Base-by-base conservation (phyloP, 805 yeast genomes). In the Wickerhamomyces pijperi region DNA sequence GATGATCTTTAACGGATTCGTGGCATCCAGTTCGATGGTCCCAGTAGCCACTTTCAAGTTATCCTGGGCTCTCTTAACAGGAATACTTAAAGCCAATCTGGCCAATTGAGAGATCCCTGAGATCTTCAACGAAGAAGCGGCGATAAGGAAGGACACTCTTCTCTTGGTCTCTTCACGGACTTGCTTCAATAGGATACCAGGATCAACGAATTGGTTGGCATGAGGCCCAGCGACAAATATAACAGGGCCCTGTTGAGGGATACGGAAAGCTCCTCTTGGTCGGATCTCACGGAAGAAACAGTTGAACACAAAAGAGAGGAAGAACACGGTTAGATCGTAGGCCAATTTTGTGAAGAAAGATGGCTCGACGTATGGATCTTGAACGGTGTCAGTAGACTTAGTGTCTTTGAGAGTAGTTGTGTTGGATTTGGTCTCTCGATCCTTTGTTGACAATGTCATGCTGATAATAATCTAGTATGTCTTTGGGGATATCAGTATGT, bases 181-280 rank as follows among this genome's bases (percentile, higher is more conserved):
- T 54, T 82, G 90, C 36, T 82, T 79, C 82, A 85, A 79, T 36
- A 92, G 65, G 38, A 92, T 71, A 36, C 88, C 74, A 2, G 92
- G 90, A 47, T 77, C 84, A 28, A 82, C 76, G 45, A 82, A 83
- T 51, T 85, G 95, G 54, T 85, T 85, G n/a, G 95, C 94, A 63
- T 90, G 98, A 2, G 97, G 97, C 2, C 96, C 98, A 11, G 92
- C 94, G 28, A 92, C 97, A 45, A 92, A 80, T 39, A 90, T 81
- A 8, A 87, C 79, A 0, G 97, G 90, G 0, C 96, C 97, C 9
- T 70, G 59, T 23, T 70, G 66, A 13, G 82, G 82, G 37, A 76
- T 69, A 36, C 72, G 72, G 61, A 76, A 85, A 1, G 95, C 86
- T 1, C 97, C 96, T 43, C 97, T 70, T 3, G 92, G 77, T 39